A percentile compares a stretch with the other conserved stretches of the same genome.
These are phyloP conservation scores for Hypoxylon fuscum DNA, from an alignment of 495 filamentous ascomycete genomes.

Conservation along the genomic window DNA sequence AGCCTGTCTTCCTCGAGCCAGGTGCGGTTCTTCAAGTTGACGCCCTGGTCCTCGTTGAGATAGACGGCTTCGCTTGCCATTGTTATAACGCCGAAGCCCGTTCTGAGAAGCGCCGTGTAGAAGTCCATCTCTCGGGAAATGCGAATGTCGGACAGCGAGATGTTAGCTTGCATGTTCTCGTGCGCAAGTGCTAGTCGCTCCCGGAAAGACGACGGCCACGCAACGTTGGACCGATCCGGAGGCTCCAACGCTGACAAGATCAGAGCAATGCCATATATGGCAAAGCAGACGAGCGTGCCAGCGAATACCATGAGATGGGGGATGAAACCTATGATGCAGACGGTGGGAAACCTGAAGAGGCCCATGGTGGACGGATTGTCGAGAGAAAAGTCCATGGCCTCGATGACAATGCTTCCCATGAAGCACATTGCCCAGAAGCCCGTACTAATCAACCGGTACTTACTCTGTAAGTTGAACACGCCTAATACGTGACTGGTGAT, in stretches of 20 bases:
- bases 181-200: slow-evolving; percentile 71
- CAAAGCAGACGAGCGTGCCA: slow-evolving; percentile 76
- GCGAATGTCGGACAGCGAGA: slow-evolving; percentile 79
- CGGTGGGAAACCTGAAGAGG: slow-evolving; percentile 83
- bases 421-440: slow-evolving; percentile 89
- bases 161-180: slow-evolving; percentile 90
- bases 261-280: slow-evolving; percentile 81
- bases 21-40: slow-evolving; percentile 79
- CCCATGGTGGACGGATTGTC: slow-evolving; percentile 58
- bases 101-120: slow-evolving; percentile 85
- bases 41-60: slow-evolving; percentile 83
- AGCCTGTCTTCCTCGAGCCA: slow-evolving; percentile 91
- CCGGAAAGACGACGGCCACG: slow-evolving; percentile 42
- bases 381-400: slow-evolving; percentile 67
- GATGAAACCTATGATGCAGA: slow-evolving; percentile 94
- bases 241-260: slow-evolving; percentile 77
- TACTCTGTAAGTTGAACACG: slow-evolving; percentile 78
- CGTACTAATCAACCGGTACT: slow-evolving; percentile 82
- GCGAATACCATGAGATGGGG: slow-evolving; percentile 85
- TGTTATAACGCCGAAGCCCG: slow-evolving; percentile 86
- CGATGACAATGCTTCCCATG: slow-evolving; percentile 81
- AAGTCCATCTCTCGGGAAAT: slow-evolving; percentile 91
- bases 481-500: slow-evolving; percentile 85
- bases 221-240: slow-evolving; percentile 33
- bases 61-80: slow-evolving; percentile 96